Base-by-base conservation (phyloP, 176 grass and related monocot genomes). In the Alopecurus myosuroides region DNA sequence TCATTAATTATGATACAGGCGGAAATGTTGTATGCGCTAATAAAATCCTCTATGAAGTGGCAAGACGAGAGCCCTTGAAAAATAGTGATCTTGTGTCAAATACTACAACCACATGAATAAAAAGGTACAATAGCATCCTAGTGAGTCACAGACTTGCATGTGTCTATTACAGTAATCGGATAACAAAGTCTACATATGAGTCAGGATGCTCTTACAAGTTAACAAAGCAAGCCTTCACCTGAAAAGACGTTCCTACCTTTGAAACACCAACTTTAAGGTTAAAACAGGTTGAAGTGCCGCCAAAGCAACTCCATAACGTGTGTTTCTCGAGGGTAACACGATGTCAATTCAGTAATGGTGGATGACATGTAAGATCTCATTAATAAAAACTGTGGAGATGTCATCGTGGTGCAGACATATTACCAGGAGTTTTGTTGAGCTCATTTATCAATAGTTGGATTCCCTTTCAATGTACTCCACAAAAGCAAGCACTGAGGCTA, bases 151-250 rank as follows among this genome's bases (percentile, higher is more conserved):
- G 30, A 31, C 4, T 23, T 78, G 57, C 29, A 74, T 20, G 17
- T 35, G 40, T 36, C 26, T 26, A 78, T 71, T 61, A 72, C 73
- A 63, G 45, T 34, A 82, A 50, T 80, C 63, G 62, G 1, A 31
- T 2, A 86, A 55, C 25, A 33, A 29, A 65, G 34, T 71, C 55
- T 74, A 84, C 34, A 41, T 80, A 85, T 71, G 84, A 78, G 51
- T 86, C 84, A 90, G 72, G 44, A 86, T 78, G 53, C 72, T 86
- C 73, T 55, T 72, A 77, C 41, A 60, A 81, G 52, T 39, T 69
- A 75, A 37, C 44, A 82, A 77, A 88, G 15, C 55, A 90, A 71
- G 72, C 73, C 30, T 84, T 77, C 71, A 72, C 52, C 63, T 72
- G 34, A 86, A 86, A 86, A 83, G 55, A 22, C 39, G 31, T 15